Conservation (phyloP, 306 rosid species). For the Corylus americana region DNA sequence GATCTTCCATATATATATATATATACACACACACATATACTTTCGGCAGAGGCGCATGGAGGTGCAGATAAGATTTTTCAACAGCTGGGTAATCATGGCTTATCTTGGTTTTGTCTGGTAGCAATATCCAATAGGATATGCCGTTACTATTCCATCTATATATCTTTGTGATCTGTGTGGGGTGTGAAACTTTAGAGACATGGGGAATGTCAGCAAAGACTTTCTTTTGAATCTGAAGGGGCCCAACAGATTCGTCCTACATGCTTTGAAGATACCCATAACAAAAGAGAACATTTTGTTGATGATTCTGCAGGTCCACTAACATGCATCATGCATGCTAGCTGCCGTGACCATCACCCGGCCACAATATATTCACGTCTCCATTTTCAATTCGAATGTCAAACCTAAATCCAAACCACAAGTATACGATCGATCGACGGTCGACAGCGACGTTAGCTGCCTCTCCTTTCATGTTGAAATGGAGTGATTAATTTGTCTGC, state of each 20-base stretch:
- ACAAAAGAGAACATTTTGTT: not conserved
- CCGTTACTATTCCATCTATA: not conserved
- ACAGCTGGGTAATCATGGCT: constrained; percentile 22
- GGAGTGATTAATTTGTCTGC: too few species aligned
- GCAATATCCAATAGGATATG: constrained; percentile 14
- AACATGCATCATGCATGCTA: not conserved
- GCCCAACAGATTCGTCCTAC: constrained; percentile 38
- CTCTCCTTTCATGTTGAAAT: too few species aligned
- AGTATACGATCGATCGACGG: not conserved
- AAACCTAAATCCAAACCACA: constrained; percentile 1
- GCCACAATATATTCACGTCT: not conserved
- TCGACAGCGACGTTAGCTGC: too few species aligned
- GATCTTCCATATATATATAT: too few species aligned
- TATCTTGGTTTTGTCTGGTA: constrained; percentile 23
- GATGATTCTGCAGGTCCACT: constrained; percentile 27
- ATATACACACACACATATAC: not conserved
- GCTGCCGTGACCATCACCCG: not conserved
- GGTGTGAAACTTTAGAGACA: constrained; percentile 43
- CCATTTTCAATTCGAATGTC: constrained; percentile 31
- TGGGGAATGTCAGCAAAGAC: constrained; percentile 46
- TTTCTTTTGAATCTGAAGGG: constrained; percentile 41
- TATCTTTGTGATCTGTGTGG: not conserved
- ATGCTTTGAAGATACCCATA: constrained; percentile 35
- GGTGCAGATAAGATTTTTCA: constrained; percentile 30
- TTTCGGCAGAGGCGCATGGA: constrained; percentile 29